These are phyloP conservation scores for Chaetothyriales sp. DNA, from an alignment of 2,329 filamentous ascomycete genomes.

Conservation along the genomic window DNA sequence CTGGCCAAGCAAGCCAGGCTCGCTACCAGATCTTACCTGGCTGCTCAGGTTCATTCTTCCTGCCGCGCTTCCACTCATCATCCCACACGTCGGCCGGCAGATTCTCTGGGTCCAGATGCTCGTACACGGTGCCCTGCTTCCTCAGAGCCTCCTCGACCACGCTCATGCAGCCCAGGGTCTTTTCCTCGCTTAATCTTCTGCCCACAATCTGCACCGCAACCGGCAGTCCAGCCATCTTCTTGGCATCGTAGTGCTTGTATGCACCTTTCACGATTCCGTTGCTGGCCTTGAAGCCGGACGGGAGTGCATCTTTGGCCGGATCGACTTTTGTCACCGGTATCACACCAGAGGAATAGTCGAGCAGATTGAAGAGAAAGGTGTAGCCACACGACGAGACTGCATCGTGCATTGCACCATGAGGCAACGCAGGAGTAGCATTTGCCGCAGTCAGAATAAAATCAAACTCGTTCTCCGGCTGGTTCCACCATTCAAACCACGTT, in stretches of 20 bases:
- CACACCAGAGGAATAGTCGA: slow-evolving; percentile 74
- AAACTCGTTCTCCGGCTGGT: slow-evolving; percentile 48
- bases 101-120: slow-evolving; percentile 32
- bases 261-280: slow-evolving; percentile 71
- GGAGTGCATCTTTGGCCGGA: slow-evolving; percentile 50
- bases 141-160: slow-evolving; percentile 60
- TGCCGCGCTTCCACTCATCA: not conserved
- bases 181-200: slow-evolving; percentile 68
- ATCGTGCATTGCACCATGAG: slow-evolving; percentile 72
- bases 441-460: slow-evolving; percentile 74
- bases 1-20: not conserved
- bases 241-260: slow-evolving; percentile 71
- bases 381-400: slow-evolving; percentile 80
- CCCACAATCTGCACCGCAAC: slow-evolving; percentile 77
- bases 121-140: slow-evolving; percentile 34
- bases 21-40: not conserved
- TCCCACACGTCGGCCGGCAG: slow-evolving; percentile 3
- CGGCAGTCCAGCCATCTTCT: slow-evolving; percentile 72
- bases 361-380: slow-evolving; percentile 83
- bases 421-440: slow-evolving; percentile 78
- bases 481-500: slow-evolving; percentile 77
- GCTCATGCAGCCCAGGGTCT: slow-evolving; percentile 68
- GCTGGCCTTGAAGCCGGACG: slow-evolving; percentile 30
- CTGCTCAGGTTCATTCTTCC: not conserved
- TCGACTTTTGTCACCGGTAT: slow-evolving; percentile 79